Conservation (phyloP, 805 yeast genomes). For the Nakazawaea molendinolei region DNA sequence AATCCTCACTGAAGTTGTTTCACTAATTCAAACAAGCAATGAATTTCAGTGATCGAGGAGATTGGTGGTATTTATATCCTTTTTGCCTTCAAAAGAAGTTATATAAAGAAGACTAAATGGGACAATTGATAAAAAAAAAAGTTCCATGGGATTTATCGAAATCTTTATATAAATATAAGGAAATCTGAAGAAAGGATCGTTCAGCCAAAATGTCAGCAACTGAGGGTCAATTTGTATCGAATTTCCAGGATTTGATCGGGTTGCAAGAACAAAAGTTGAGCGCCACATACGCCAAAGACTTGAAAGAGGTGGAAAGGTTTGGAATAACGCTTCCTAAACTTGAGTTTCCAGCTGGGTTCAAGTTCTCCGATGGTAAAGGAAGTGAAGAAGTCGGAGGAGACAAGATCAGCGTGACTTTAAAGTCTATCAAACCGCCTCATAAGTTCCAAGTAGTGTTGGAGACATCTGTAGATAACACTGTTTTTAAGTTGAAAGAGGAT, state of each 20-base stretch:
- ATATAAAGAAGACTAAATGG: neutral
- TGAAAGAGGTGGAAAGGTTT: constrained; percentile 8
- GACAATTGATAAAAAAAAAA: no score
- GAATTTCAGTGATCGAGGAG: no score
- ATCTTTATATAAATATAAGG: no score
- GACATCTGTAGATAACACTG: constrained; percentile 23
- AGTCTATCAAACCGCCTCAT: constrained; percentile 38
- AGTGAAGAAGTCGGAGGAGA: neutral
- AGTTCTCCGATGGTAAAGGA: neutral
- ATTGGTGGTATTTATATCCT: no score
- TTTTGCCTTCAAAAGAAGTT: neutral
- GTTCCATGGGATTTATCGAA: no score
- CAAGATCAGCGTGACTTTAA: constrained; percentile 24
- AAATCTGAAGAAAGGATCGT: no score
- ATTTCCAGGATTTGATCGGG: constrained; percentile 5
- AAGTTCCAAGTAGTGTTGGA: constrained; percentile 27
- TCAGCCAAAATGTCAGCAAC: constrained; percentile 2
- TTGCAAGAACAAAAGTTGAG: constrained; percentile 3
- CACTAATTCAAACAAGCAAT: no score
- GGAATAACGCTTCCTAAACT: constrained; percentile 11
- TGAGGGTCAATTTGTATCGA: constrained; percentile 8
- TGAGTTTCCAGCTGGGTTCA: constrained; percentile 1
- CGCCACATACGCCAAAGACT: constrained; percentile 2
- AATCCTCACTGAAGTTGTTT: no score
- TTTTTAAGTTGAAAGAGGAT: constrained; percentile 28